These are phyloP conservation scores for Beauveria australis DNA, from an alignment of 2,329 filamentous ascomycete species.

Conservation along the genomic window DNA sequence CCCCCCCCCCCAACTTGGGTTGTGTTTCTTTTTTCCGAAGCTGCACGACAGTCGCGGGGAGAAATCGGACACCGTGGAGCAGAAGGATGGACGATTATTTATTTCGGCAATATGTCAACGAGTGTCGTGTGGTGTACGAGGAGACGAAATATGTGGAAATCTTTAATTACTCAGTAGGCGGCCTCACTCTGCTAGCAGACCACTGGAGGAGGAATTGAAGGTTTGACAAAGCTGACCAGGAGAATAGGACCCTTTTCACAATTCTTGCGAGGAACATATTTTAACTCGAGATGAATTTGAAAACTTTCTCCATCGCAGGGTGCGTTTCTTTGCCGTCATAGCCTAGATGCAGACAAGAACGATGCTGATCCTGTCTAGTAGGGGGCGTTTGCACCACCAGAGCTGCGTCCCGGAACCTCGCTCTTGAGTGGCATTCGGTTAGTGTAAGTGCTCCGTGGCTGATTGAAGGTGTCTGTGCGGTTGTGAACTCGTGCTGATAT, in stretches of 20 bases:
- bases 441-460: conserved; percentile 35
- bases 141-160: conserved; percentile 49
- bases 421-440: conserved; percentile 45
- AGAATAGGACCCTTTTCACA: conserved; percentile 36
- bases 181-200: background rate
- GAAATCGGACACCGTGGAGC: background rate
- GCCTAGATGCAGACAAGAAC: background rate
- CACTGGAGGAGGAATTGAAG: too few species aligned
- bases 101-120: conserved; percentile 39
- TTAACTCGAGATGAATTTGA: conserved; percentile 48
- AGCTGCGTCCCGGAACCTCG: conserved; percentile 32
- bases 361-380: conserved; percentile 18
- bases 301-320: conserved; percentile 45
- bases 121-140: conserved; percentile 42
- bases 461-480: background rate
- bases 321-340: conserved; percentile 23
- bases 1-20: background rate
- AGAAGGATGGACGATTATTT: conserved; percentile 48
- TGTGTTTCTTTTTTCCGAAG: background rate
- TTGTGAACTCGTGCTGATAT: background rate
- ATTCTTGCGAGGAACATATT: conserved; percentile 42
- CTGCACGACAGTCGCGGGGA: background rate
- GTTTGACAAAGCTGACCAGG: background rate
- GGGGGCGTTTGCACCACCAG: conserved; percentile 44
- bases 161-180: conserved; percentile 49